Conservation (phyloP, 2,329 filamentous ascomycete species). For the Fusarium sacchari region DNA sequence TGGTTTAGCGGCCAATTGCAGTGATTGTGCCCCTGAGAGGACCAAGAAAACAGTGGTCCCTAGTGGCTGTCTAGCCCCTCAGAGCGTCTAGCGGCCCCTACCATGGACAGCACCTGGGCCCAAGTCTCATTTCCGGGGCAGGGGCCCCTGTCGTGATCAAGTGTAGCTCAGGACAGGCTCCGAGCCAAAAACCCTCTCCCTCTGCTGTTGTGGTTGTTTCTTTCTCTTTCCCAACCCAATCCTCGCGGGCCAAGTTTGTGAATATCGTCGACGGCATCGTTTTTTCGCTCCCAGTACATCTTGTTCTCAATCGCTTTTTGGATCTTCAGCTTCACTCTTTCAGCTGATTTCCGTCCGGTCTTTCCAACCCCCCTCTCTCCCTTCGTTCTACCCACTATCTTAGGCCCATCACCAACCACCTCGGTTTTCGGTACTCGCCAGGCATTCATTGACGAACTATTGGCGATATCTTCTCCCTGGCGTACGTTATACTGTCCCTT, state of each 20-base stretch:
- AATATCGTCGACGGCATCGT: conserved; percentile 38
- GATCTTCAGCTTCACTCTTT: conserved; percentile 57
- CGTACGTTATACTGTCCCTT: conserved; percentile 38
- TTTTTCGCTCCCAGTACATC: conserved; percentile 40
- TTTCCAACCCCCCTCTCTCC: conserved; percentile 40
- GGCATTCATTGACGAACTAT: conserved; percentile 41
- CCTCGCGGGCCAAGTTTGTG: conserved; percentile 42
- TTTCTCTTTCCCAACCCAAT: conserved; percentile 40
- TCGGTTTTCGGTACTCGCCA: conserved; percentile 32
- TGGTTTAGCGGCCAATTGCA: conserved; percentile 38
- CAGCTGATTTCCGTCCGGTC: conserved; percentile 54
- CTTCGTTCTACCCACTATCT: conserved; percentile 34
- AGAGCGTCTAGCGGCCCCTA: conserved; percentile 33
- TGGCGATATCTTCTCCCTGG: conserved; percentile 45
- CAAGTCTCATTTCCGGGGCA: conserved; percentile 40
- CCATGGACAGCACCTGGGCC: conserved; percentile 22
- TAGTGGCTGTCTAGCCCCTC: conserved; percentile 26
- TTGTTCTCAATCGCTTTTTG: conserved; percentile 41
- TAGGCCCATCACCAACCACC: conserved; percentile 35
- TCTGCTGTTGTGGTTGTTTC: conserved; percentile 21
- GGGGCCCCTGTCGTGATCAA: conserved; percentile 20
- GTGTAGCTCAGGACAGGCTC: conserved; percentile 11
- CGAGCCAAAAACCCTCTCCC: conserved; percentile 30
- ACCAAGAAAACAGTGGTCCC: conserved; percentile 30
- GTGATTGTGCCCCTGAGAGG: conserved; percentile 34